Percentiles rank a stretch among this genome's conserved stretches.
phyloP scores from a whole-genome alignment of 352 stramenopile genomes.

The Pythium diclinum region DNA sequence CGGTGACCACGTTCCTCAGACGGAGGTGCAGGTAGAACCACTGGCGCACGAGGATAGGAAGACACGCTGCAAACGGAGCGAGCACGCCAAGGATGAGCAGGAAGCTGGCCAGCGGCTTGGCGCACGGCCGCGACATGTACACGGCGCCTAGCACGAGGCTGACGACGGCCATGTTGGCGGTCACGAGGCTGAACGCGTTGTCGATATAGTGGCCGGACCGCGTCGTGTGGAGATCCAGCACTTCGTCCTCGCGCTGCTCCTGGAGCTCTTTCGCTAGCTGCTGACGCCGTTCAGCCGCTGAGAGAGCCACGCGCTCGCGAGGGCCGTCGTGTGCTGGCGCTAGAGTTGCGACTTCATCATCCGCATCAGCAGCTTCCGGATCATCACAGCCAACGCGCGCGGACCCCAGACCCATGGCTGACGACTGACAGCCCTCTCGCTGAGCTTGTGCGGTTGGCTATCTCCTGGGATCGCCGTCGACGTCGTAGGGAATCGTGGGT shows the following conservation, averaged over 20 bases:
- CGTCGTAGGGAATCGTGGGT: neutral
- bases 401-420: neutral
- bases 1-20: constrained; percentile 25
- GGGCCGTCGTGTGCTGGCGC: neutral
- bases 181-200: constrained; percentile 36
- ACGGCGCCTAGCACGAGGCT: constrained; percentile 30
- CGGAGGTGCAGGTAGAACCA: constrained; percentile 44
- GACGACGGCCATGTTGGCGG: constrained; percentile 36
- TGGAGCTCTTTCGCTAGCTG: constrained; percentile 15
- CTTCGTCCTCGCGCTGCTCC: constrained; percentile 23
- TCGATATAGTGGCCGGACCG: constrained; percentile 34
- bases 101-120: constrained; percentile 34
- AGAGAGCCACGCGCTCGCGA: neutral
- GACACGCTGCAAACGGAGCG: constrained; percentile 30
- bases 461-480: neutral
- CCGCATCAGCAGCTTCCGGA: neutral
- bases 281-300: constrained; percentile 7
- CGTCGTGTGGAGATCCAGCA: constrained; percentile 24
- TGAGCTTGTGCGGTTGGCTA: neutral
- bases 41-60: constrained; percentile 35
- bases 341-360: neutral
- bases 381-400: neutral
- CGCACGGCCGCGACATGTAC: constrained; percentile 27
- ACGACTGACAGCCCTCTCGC: too few species aligned
- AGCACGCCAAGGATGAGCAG: constrained; percentile 33